Percentiles rank a stretch among this genome's conserved stretches.
phyloP scores from a whole-genome alignment of 148 eudicot genomes.

The Gaultheria prostrata region DNA sequence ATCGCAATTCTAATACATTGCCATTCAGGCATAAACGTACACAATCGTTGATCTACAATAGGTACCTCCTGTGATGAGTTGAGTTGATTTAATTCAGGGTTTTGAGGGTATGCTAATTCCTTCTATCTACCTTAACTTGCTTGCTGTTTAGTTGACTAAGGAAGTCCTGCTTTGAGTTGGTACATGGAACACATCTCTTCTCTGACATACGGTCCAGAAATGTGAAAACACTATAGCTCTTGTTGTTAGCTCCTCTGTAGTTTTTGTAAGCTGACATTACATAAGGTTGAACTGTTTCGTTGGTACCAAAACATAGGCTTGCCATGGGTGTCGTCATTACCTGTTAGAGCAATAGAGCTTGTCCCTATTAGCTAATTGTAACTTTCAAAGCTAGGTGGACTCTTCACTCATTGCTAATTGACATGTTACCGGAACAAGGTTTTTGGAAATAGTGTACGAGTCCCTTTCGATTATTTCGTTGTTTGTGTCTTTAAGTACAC shows the following conservation, averaged over 20 bases:
- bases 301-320: neutral
- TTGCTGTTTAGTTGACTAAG: too few relatives aligned
- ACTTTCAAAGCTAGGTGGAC: neutral
- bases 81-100: neutral
- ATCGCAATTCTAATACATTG: neutral
- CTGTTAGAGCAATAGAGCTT: neutral
- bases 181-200: too few relatives aligned
- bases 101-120: neutral
- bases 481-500: neutral
- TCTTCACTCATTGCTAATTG: neutral
- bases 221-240: too few relatives aligned
- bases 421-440: neutral
- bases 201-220: too few relatives aligned
- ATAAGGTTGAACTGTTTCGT: too few relatives aligned
- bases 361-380: neutral
- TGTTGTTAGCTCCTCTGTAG: too few relatives aligned
- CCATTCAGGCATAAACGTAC: neutral
- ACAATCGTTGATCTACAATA: neutral
- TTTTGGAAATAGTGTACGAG: neutral
- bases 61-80: neutral
- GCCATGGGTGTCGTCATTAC: neutral
- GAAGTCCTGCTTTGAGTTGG: too few relatives aligned
- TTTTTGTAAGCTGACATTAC: too few relatives aligned
- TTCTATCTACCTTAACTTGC: too few relatives aligned
- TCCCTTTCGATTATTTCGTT: neutral